Evolutionary conservation across 2,329 filamentous ascomycete genomes (phyloP).

Genomic region (Aspergillus fumigatiaffinis): DNA sequence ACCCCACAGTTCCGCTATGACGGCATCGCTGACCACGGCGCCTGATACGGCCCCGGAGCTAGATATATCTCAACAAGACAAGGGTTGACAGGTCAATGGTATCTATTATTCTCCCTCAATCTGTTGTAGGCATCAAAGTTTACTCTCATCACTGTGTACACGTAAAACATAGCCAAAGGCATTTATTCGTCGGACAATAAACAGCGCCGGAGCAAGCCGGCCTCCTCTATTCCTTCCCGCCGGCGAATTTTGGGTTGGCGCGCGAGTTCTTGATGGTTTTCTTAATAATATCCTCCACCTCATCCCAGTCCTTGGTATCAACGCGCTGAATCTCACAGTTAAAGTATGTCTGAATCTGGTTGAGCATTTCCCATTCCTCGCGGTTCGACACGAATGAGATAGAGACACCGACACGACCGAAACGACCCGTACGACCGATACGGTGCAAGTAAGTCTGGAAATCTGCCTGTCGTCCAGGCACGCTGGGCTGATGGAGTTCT

Average conservation of each 20-base stretch:
- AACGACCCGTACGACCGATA: constrained; percentile 93
- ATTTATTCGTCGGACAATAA: constrained; percentile 5
- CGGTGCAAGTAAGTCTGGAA: constrained; percentile 96
- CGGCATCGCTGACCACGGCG: not conserved
- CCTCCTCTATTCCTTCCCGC: constrained; percentile 7
- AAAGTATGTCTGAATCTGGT: constrained; percentile 76
- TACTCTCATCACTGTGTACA: constrained; percentile 28
- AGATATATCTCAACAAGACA: not conserved
- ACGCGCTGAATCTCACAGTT: constrained; percentile 76
- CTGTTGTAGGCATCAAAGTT: constrained; percentile 15
- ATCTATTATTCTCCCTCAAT: constrained; percentile 28
- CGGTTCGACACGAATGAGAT: constrained; percentile 91
- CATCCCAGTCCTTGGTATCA: constrained; percentile 84
- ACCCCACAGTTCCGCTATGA: not conserved
- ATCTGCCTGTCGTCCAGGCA: constrained; percentile 67
- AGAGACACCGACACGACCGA: constrained; percentile 91
- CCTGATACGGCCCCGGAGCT: too few species aligned
- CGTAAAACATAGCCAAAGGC: constrained; percentile 15
- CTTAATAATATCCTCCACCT: constrained; percentile 78
- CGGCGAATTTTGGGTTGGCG: constrained; percentile 35
- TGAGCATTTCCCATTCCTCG: constrained; percentile 73
- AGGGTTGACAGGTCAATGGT: constrained; percentile 17
- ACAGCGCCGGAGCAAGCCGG: not conserved
- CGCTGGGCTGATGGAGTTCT: constrained; percentile 56
- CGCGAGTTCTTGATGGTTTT: constrained; percentile 64